phyloP scores from a whole-genome alignment of 2,329 filamentous ascomycete species.

The Botrytis hyacinthi region DNA sequence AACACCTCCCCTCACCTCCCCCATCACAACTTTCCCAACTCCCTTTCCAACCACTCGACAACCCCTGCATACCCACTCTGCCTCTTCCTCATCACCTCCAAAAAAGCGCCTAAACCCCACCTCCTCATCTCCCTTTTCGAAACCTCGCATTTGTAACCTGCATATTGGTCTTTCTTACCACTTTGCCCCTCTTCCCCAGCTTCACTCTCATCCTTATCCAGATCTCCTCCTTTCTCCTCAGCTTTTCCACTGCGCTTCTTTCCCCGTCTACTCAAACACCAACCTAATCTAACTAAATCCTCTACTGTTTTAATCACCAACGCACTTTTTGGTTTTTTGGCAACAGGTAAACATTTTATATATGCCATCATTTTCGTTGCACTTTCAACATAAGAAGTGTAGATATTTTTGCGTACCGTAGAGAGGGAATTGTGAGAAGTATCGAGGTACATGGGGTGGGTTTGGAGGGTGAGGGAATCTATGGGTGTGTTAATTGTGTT shows the following conservation, averaged over 20 bases:
- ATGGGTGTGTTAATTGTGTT: constrained; percentile 3
- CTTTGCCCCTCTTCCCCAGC: constrained; percentile 25
- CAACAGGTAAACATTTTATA: constrained; percentile 54
- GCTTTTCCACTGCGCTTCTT: constrained; percentile 25
- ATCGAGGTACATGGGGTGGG: constrained; percentile 81
- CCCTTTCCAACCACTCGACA: constrained; percentile 64
- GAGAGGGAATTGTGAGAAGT: constrained; percentile 68
- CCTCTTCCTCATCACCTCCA: constrained; percentile 62
- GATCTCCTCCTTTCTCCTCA: constrained; percentile 20
- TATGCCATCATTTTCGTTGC: constrained; percentile 73
- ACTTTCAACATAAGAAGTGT: constrained; percentile 71
- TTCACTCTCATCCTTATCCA: constrained; percentile 31
- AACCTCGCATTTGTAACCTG: neutral
- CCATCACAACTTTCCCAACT: neutral
- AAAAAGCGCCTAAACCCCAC: constrained; percentile 69
- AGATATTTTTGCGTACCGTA: constrained; percentile 72
- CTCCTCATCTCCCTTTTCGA: constrained; percentile 34
- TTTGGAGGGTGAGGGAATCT: constrained; percentile 78
- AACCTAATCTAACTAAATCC: constrained; percentile 32
- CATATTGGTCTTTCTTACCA: constrained; percentile 26
- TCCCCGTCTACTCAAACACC: constrained; percentile 32
- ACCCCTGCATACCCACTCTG: constrained; percentile 67
- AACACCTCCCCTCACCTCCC: neutral
- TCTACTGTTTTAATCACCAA: constrained; percentile 50
- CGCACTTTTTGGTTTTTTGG: constrained; percentile 53